Evolutionary conservation across 306 rosid species (phyloP).

Genomic region (Castanopsis chinensis): DNA sequence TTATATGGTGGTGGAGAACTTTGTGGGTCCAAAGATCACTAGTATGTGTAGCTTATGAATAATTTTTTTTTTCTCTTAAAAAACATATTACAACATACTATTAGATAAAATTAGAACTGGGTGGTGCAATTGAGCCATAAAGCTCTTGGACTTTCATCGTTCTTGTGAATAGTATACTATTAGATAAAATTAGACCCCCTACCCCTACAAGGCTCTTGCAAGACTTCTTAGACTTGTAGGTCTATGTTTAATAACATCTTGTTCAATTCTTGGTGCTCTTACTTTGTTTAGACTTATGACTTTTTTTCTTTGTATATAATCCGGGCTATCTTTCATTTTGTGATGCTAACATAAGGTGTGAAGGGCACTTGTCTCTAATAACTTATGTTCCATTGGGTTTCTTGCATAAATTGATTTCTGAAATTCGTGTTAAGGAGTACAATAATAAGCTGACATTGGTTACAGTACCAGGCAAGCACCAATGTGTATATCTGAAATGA

Average conservation of each 20-base stretch:
- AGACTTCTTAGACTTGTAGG: too few species aligned
- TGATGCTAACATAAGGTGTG: slow-evolving; percentile 51
- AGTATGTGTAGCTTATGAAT: too few species aligned
- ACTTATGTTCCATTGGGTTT: slow-evolving; percentile 65
- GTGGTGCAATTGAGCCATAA: too few species aligned
- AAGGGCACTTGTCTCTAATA: slow-evolving; percentile 59
- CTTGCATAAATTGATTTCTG: slow-evolving; percentile 71
- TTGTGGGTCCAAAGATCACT: too few species aligned
- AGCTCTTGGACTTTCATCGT: too few species aligned
- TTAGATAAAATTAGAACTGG: too few species aligned
- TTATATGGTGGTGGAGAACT: too few species aligned
- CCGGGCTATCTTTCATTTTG: slow-evolving; percentile 6
- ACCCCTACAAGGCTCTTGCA: too few species aligned
- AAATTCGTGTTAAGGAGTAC: slow-evolving; percentile 65
- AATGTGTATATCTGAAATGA: slow-evolving; percentile 85
- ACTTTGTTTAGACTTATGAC: slow-evolving; percentile 5
- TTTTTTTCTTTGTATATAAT: slow-evolving; percentile 14
- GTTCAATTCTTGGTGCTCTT: slow-evolving; percentile 23
- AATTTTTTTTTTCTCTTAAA: too few species aligned
- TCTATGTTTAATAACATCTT: slow-evolving; percentile 37
- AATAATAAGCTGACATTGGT: slow-evolving; percentile 77
- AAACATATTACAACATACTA: too few species aligned
- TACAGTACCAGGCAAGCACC: slow-evolving; percentile 84
- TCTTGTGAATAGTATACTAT: too few species aligned
- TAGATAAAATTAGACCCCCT: too few species aligned